Evolutionary conservation across 192 early-diverging fungal genomes (phyloP), one percentile per base, ranked within the genome.

Genomic region (Helicostylum pulchrum): DNA sequence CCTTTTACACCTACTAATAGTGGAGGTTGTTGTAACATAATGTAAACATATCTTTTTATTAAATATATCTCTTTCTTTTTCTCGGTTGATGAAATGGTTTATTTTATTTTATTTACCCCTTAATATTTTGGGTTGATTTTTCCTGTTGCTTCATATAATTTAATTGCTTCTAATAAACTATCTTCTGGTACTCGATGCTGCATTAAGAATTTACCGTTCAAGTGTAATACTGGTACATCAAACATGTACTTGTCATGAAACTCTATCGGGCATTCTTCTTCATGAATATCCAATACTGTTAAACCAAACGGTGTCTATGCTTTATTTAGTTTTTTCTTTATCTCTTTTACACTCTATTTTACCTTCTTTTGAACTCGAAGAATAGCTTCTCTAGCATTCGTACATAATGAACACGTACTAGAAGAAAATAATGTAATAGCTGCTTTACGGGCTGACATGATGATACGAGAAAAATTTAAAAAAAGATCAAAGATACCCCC

Each of bases 191-290:
- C 68, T 19, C 70, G 44, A 53, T 83, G 81, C 65, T 77, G 72
- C 70, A 76, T 68, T 12, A 78, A 61, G 17, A 80, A 77, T 23
- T 74, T 56, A 10, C 71, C 78, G 15, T 80, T 75, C 50, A 83
- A 47, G 54, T 83, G 78, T 32, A 79, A 70, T 4, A 83, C 81
- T 7, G 81, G 81, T n/a, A 80, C 70, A 61, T 83, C 81, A 60
- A 80, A 83, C 59, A 83, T 77, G 66, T 83, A 83, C 50, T 77
- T 76, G 48, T 83, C 68, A 19, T 66, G 60, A 20, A 75, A 52
- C 7, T 76, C 68, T 39, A 60, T 71, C 32, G 74, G 74, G n/a
- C 74, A 76, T 49, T 76, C 74, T 3, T 55, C 45, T 9, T 53
- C 62, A 47, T 71, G 61, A 45, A 76, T 67, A 58, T 71, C 65